These are phyloP conservation scores for Cucurbita ficifolia DNA, from an alignment of 306 rosid species.

Conservation along the genomic window DNA sequence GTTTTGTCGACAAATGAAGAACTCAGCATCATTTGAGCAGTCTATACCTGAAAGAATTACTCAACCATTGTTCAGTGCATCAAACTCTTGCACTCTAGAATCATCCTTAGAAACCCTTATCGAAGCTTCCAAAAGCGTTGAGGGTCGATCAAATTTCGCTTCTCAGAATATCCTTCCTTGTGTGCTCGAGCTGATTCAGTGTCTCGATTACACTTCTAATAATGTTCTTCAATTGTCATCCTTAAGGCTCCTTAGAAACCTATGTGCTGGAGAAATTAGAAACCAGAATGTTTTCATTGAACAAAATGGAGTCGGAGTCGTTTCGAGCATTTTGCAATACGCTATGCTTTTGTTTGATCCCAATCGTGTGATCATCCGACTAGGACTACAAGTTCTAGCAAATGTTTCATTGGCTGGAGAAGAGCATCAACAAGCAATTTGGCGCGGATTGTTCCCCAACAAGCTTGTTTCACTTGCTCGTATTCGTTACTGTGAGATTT, in stretches of 20 bases:
- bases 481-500: constrained; percentile 25
- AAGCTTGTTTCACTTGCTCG: constrained; percentile 35
- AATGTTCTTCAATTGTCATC: constrained; percentile 16
- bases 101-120: constrained; percentile 28
- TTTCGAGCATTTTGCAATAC: constrained; percentile 25
- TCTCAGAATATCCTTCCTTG: constrained; percentile 23
- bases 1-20: constrained; percentile 12
- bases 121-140: constrained; percentile 27
- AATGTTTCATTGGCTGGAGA: constrained; percentile 67
- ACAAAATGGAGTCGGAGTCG: constrained; percentile 27
- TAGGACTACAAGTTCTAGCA: constrained; percentile 65
- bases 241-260: constrained; percentile 46
- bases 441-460: constrained; percentile 31
- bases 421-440: constrained; percentile 38
- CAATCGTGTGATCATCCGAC: constrained; percentile 24
- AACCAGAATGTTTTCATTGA: constrained; percentile 46
- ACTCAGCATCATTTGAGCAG: constrained; percentile 12
- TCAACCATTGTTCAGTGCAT: constrained; percentile 17
- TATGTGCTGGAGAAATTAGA: constrained; percentile 52
- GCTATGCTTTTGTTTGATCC: constrained; percentile 14
- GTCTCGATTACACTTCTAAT: constrained; percentile 12
- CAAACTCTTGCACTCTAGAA: constrained; percentile 24
- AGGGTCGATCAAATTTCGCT: constrained; percentile 36
- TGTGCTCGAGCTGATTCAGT: constrained; percentile 19
- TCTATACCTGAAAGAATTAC: constrained; percentile 21